phyloP scores from a whole-genome alignment of 768 basidiomycete genomes.

The Termitomyces sp. region DNA sequence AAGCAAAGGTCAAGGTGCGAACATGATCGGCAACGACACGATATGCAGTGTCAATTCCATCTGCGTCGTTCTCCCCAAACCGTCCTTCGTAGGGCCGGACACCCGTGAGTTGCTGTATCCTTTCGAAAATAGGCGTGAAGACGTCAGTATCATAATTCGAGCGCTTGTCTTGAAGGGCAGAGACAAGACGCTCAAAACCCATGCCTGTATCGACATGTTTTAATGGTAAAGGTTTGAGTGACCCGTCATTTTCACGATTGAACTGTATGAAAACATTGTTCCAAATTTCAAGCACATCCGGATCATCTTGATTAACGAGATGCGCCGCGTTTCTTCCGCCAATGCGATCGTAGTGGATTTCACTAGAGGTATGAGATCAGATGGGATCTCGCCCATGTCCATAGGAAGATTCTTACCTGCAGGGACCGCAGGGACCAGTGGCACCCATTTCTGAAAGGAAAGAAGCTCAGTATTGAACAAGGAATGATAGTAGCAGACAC shows the following conservation, averaged over 20 bases:
- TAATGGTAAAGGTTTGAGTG: slow-evolving; percentile 73
- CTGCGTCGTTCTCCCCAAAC: slow-evolving; percentile 90
- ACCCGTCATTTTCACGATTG: slow-evolving; percentile 89
- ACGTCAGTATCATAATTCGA: slow-evolving; percentile 99
- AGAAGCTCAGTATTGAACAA: slow-evolving; percentile 7
- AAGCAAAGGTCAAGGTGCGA: slow-evolving; percentile 89
- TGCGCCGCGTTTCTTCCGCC: slow-evolving; percentile 94
- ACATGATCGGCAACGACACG: slow-evolving; percentile 96
- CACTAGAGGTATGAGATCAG: slow-evolving; percentile 39
- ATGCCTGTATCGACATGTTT: slow-evolving; percentile 99
- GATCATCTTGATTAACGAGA: slow-evolving; percentile 95
- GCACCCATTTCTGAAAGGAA: slow-evolving; percentile 84
- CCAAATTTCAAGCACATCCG: slow-evolving; percentile 97
- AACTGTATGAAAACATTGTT: slow-evolving; percentile 99
- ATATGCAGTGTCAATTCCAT: slow-evolving; percentile 97
- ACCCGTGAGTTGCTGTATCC: slow-evolving; percentile 84
- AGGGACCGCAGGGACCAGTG: slow-evolving; percentile 97
- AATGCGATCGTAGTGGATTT: slow-evolving; percentile 95
- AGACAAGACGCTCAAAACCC: slow-evolving; percentile 98
- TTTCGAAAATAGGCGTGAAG: slow-evolving; percentile 83
- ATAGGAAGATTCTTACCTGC: slow-evolving; percentile 48
- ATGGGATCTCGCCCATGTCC: not conserved
- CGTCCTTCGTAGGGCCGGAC: slow-evolving; percentile 85
- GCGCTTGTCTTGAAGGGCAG: slow-evolving; percentile 81
- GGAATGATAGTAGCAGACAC: not conserved